Conservation (phyloP, 768 basidiomycete genomes). For the Lyophyllum decastes region DNA sequence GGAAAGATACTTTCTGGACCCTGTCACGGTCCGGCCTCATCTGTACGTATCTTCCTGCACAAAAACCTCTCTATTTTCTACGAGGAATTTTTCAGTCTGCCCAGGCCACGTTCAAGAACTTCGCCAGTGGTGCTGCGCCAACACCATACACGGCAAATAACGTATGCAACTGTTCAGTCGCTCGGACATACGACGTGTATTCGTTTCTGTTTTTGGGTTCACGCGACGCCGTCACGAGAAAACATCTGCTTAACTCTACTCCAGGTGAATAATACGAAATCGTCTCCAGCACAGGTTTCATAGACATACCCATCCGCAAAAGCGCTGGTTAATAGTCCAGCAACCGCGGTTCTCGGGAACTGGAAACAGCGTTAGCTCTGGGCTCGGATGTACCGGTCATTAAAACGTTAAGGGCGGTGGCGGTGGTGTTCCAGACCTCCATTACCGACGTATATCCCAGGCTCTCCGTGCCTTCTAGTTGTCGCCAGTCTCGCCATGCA, state of each 20-base stretch:
- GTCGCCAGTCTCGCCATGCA: background rate
- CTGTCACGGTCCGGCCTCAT: background rate
- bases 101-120: too few species aligned
- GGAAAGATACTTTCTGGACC: background rate
- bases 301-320: background rate
- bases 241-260: too few species aligned
- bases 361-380: background rate
- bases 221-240: too few species aligned
- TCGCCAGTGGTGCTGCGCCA: background rate
- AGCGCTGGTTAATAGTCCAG: background rate
- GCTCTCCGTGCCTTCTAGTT: background rate
- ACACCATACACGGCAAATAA: background rate
- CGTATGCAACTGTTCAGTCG: background rate
- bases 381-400: background rate
- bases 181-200: background rate
- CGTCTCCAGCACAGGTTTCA: background rate
- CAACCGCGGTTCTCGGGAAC: background rate
- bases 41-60: background rate
- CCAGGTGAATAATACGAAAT: too few species aligned
- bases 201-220: background rate
- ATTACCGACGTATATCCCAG: background rate
- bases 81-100: background rate
- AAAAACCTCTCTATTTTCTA: background rate
- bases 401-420: background rate
- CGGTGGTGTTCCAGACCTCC: background rate